Evolutionary conservation across 441 rosid genomes (phyloP).

Genomic region (Syzygium syzygioides): DNA sequence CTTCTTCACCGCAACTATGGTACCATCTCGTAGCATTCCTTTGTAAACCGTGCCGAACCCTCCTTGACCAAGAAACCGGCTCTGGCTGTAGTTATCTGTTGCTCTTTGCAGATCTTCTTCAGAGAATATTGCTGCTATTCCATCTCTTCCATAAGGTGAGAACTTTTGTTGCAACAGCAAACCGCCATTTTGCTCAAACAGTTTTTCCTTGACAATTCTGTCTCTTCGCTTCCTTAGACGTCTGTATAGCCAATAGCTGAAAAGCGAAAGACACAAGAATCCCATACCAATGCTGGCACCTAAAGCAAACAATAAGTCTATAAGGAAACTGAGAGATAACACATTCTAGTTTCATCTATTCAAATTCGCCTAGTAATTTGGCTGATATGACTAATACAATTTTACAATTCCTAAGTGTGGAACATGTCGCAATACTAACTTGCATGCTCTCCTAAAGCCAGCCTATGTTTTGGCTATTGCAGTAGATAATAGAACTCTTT

Average conservation of each 20-base stretch:
- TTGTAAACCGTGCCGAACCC: constrained; percentile 30
- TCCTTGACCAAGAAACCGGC: background rate
- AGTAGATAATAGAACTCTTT: background rate
- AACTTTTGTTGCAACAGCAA: constrained; percentile 25
- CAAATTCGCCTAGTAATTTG: background rate
- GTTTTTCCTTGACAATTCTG: background rate
- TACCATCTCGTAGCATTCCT: constrained; percentile 44
- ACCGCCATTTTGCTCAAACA: constrained; percentile 33
- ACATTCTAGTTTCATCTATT: background rate
- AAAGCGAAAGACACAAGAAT: background rate
- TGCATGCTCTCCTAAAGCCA: background rate
- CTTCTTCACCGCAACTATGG: constrained; percentile 38
- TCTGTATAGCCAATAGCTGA: background rate
- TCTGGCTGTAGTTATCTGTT: background rate
- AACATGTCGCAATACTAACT: background rate
- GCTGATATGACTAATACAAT: background rate
- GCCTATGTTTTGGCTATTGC: background rate
- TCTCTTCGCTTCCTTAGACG: background rate
- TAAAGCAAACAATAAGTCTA: background rate
- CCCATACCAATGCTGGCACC: background rate
- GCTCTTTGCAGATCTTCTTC: background rate
- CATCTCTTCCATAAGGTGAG: background rate
- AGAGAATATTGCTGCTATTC: background rate
- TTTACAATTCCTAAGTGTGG: background rate
- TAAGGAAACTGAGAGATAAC: background rate